Evolutionary conservation across 768 basidiomycete species (phyloP), one percentile per base, ranked within the genome.

Genomic region (Dioszegia crocea): DNA sequence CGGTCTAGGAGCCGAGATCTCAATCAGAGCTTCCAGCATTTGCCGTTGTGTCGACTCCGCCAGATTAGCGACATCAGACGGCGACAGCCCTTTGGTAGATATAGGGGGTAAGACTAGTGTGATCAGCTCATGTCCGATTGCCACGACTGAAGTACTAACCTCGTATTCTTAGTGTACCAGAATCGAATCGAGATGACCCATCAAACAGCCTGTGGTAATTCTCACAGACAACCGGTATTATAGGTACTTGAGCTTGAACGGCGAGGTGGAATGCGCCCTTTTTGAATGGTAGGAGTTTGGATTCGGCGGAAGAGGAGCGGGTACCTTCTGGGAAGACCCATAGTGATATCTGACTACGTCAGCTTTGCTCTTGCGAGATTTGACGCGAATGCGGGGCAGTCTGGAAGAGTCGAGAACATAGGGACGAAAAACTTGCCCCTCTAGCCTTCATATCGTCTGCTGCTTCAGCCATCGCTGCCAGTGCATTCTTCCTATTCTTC

Each of bases 241-340:
- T 86, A 5, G 96, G 94, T 45, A 98, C 83, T 59, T 65, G 84
- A 12, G 90, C 86, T 77, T 92, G 86, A 24, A 98, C 82, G 27
- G 96, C 96, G 49, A 97, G 83, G 74, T 98, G 92, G 82, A 98
- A 98, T 2, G 91, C 93, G 39, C 96, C 96, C 77, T 97, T 99
- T 82, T 99, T 99, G 81, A 99, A 86, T 2, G 90, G 87, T 4
- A 88, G 81, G 74, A 99, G 78, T 30, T 83, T 82, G 8, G 87
- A 83, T 30, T 81, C 78, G 61, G 85, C 80, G 21, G 82, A 82
- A 57, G 83, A 83, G 43, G 89, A 85, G 26, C 96, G 85, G 11
- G 96, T 99, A 29, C 96, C 96, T 79, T 98, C 96, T 0, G 94
- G 91, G 79, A 91, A 98, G 78, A 99, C 85, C 88, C 90, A 94